Conservation (phyloP, 768 basidiomycete genomes). For the Phylloporus sp. region DNA sequence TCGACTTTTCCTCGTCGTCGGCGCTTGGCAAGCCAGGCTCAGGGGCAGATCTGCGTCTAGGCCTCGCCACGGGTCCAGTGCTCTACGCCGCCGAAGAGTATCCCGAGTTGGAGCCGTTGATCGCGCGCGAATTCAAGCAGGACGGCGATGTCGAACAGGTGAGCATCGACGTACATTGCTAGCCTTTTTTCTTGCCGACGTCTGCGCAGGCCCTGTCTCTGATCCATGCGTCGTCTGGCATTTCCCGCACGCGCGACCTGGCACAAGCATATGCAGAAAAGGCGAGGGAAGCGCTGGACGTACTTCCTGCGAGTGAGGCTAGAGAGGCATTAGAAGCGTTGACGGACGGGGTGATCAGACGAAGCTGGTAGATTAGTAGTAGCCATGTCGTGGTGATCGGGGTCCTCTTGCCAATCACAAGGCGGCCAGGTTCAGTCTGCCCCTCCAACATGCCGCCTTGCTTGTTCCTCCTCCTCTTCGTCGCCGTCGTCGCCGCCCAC, state of each 20-base stretch:
- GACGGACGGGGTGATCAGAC: constrained; percentile 60
- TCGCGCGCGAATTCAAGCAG: constrained; percentile 69
- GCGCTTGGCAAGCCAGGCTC: constrained; percentile 82
- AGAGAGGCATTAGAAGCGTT: constrained; percentile 69
- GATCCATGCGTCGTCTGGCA: constrained; percentile 56
- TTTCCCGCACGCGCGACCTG: constrained; percentile 73
- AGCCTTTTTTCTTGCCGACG: neutral
- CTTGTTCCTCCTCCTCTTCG: constrained; percentile 36
- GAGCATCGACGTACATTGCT: constrained; percentile 23
- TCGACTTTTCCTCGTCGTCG: constrained; percentile 82
- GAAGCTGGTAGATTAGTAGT: too few species aligned
- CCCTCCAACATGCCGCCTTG: constrained; percentile 42
- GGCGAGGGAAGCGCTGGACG: constrained; percentile 62
- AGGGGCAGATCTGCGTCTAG: constrained; percentile 77
- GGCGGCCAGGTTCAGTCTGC: neutral
- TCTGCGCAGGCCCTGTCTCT: constrained; percentile 57
- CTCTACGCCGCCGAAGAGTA: constrained; percentile 85
- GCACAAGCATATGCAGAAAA: constrained; percentile 71
- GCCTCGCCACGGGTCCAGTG: constrained; percentile 81
- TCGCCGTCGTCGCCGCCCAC: constrained; percentile 43
- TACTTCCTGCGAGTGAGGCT: constrained; percentile 78
- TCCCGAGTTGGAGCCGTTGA: constrained; percentile 68
- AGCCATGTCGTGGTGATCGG: constrained; percentile 25
- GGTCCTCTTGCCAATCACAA: constrained; percentile 10
- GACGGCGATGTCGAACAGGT: constrained; percentile 81